Evolutionary conservation across 2,329 filamentous ascomycete genomes (phyloP).

Genomic region (Xylaria digitata): DNA sequence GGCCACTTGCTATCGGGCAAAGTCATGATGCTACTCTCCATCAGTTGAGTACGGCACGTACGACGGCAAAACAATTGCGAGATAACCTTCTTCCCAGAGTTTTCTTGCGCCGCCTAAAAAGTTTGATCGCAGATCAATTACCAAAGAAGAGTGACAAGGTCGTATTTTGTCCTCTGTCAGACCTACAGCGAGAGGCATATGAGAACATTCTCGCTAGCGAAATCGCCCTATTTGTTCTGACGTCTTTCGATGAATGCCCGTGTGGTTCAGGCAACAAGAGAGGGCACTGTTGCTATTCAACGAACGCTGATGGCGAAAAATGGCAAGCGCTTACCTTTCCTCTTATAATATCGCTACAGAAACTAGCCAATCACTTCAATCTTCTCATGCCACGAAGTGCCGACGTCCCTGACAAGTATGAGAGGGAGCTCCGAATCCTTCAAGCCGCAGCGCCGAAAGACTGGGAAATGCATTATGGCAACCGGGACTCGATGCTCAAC

Average conservation of each 20-base stretch:
- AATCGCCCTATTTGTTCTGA: constrained; percentile 75
- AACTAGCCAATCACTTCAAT: constrained; percentile 92
- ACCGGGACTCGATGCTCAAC: constrained; percentile 81
- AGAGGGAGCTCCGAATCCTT: constrained; percentile 80
- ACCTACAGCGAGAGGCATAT: constrained; percentile 84
- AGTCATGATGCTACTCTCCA: constrained; percentile 89
- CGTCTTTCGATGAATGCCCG: constrained; percentile 73
- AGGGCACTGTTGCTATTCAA: constrained; percentile 82
- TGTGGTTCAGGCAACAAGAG: constrained; percentile 76
- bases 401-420: constrained; percentile 77
- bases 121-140: constrained; percentile 88
- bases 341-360: constrained; percentile 82
- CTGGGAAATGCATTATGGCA: constrained; percentile 79
- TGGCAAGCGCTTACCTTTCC: constrained; percentile 89
- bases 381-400: constrained; percentile 77
- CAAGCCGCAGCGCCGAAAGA: constrained; percentile 77
- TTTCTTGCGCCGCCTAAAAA: constrained; percentile 93
- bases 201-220: constrained; percentile 81
- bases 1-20: constrained; percentile 86
- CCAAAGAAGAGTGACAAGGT: constrained; percentile 95
- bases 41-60: constrained; percentile 83
- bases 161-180: constrained; percentile 92
- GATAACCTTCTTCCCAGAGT: constrained; percentile 88
- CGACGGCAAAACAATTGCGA: constrained; percentile 85
- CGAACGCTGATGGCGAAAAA: constrained; percentile 68